These are phyloP conservation scores for Paramecium pentaurelia DNA, from an alignment of 73 alveolate species.

Conservation along the genomic window DNA sequence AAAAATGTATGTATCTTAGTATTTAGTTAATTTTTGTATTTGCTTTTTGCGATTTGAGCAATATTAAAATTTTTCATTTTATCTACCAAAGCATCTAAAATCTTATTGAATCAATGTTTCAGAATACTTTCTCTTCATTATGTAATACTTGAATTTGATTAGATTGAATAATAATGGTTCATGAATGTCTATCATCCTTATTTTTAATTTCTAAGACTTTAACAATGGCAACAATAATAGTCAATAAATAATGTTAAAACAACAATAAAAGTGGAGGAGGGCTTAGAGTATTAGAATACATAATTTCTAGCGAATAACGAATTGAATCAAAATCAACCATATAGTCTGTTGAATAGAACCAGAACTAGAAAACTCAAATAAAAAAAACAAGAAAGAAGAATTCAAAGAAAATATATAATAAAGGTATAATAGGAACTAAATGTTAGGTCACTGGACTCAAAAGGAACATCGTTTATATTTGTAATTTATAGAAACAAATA, in stretches of 20 bases:
- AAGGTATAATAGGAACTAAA: background rate
- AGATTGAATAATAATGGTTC: background rate
- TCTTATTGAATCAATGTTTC: background rate
- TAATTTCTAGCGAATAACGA: background rate
- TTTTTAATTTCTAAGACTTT: background rate
- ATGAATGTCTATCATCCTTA: background rate
- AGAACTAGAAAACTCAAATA: background rate
- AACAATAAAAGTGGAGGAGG: background rate
- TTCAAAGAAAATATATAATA: background rate
- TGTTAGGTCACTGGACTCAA: conserved; percentile 1
- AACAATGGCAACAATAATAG: background rate
- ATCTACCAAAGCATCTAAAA: background rate
- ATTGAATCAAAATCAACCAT: background rate
- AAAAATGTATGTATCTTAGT: background rate
- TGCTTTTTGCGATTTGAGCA: background rate
- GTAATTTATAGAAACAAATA: background rate
- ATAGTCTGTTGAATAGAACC: background rate
- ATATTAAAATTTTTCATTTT: background rate
- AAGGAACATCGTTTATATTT: conserved; percentile 7
- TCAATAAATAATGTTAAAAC: background rate
- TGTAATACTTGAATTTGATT: background rate
- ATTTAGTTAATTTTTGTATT: background rate
- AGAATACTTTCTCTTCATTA: background rate
- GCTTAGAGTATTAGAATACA: background rate
- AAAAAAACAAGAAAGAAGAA: background rate